These are phyloP conservation scores for Cladophialophora exuberans DNA, from an alignment of 2,329 filamentous ascomycete species.

Conservation along the genomic window DNA sequence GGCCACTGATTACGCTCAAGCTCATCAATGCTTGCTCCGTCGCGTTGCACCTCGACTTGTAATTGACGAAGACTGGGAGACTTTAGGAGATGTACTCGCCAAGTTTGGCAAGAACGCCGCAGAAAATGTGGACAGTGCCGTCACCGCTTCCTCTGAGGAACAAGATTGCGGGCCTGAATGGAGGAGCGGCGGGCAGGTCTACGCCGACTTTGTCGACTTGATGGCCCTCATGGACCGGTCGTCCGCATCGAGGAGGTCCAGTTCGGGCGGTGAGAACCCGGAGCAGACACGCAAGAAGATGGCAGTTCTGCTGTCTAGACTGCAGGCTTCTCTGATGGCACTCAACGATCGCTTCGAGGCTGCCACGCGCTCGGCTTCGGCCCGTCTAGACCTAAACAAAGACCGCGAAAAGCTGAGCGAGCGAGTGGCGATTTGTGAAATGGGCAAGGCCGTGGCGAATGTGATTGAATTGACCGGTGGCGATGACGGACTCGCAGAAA, in stretches of 20 bases:
- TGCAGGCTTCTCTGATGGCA: slow-evolving; percentile 52
- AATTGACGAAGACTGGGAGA: slow-evolving; percentile 77
- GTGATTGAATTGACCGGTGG: slow-evolving; percentile 18
- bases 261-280: slow-evolving; percentile 38
- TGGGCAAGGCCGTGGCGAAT: slow-evolving; percentile 73
- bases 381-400: slow-evolving; percentile 52
- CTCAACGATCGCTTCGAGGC: slow-evolving; percentile 52
- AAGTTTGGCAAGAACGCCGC: slow-evolving; percentile 66
- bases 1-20: slow-evolving; percentile 75
- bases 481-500: slow-evolving; percentile 15
- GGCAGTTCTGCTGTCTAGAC: slow-evolving; percentile 42
- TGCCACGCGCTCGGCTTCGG: slow-evolving; percentile 43
- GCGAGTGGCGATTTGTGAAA: slow-evolving; percentile 77
- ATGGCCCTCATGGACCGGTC: slow-evolving; percentile 43
- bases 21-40: slow-evolving; percentile 79
- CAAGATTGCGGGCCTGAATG: slow-evolving; percentile 56
- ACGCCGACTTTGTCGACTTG: slow-evolving; percentile 64
- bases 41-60: slow-evolving; percentile 81
- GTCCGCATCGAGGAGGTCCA: slow-evolving; percentile 41
- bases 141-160: not conserved
- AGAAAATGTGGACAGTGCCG: slow-evolving; percentile 12
- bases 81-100: slow-evolving; percentile 68
- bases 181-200: slow-evolving; percentile 85
- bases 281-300: slow-evolving; percentile 44
- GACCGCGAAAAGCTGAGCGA: slow-evolving; percentile 59